Evolutionary conservation across 2,329 filamentous ascomycete genomes (phyloP), one percentile per base, ranked within the genome.

Genomic region (Tolypocladium endophyticum): DNA sequence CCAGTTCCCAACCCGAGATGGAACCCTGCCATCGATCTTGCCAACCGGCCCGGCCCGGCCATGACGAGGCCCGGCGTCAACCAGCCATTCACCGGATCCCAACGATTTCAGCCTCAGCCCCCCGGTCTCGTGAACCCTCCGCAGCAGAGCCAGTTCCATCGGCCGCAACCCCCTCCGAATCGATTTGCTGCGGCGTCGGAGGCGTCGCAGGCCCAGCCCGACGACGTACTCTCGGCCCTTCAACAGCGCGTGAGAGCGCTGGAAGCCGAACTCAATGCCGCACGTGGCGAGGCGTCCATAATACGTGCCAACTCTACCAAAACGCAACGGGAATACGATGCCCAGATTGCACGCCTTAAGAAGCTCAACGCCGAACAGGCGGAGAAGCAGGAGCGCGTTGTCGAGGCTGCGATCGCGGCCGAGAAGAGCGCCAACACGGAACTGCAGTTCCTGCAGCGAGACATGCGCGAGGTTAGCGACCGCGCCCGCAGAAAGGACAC

Each of bases 241-340:
- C 80, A 84, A 64, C 79, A 81, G 36, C 78, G 81, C 43, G 72
- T 86, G 39, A 73, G 74, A 9, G 75, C 78, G 1, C 75, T 87
- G 3, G 79, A 83, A 64, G 74, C 80, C 7, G 82, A 85, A 56
- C 78, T 87, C 20, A 79, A 78, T 58, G 80, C 81, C 3, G 88
- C 89, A 65, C 77, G 83, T 23, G 90, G 90, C 56, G 89, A 92
- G 70, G 85, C 86, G 35, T 81, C 87, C 57, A 91, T 92, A 61
- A 79, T 92, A n/a, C 84, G 90, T 39, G 82, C 83, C 61, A 90
- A 89, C 61, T 80, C 85, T 47, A 82, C 87, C 56, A 87, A 84
- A 66, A 76, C 79, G 0, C 77, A 79, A 20, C 82, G 83, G 57
- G 81, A 86, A 55, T 83, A 87, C 67, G 84, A 89, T 56, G 79